phyloP scores from a whole-genome alignment of 2,329 filamentous ascomycete species.

The Epichloe sp. region DNA sequence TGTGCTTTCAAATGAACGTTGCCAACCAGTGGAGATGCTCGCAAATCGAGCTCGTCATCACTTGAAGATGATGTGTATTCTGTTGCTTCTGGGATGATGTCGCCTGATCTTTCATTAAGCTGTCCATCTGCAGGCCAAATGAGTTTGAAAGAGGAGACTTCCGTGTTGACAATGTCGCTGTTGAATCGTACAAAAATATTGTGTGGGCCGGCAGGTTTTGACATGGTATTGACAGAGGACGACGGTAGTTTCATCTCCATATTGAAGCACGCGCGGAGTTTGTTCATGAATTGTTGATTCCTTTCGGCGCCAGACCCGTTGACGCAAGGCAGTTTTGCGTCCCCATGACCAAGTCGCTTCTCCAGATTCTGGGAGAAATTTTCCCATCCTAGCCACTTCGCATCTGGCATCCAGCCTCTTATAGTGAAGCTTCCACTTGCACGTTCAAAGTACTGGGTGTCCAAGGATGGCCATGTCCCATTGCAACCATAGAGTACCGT shows the following conservation, averaged over 20 bases:
- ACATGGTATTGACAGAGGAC: slow-evolving; percentile 12
- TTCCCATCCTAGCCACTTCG: slow-evolving; percentile 22
- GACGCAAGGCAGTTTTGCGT: background rate
- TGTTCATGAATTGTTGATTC: slow-evolving; percentile 13
- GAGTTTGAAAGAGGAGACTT: background rate
- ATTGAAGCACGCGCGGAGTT: slow-evolving; percentile 26
- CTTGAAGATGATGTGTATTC: slow-evolving; percentile 5
- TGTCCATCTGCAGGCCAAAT: slow-evolving; percentile 16
- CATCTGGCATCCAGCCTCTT: slow-evolving; percentile 30
- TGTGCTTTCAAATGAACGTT: background rate
- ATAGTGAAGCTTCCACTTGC: slow-evolving; percentile 27
- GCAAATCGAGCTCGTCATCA: slow-evolving; percentile 7
- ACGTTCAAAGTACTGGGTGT: slow-evolving; percentile 22
- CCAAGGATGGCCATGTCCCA: slow-evolving; percentile 20
- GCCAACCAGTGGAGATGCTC: background rate
- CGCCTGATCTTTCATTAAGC: slow-evolving; percentile 8
- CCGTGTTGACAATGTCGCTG: slow-evolving; percentile 5
- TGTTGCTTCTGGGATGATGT: background rate
- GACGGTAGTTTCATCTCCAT: slow-evolving; percentile 31
- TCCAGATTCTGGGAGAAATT: slow-evolving; percentile 17
- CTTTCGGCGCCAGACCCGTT: slow-evolving; percentile 4
- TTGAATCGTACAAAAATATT: slow-evolving; percentile 20
- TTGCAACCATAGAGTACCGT: slow-evolving; percentile 13
- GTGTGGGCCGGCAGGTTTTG: slow-evolving; percentile 16
- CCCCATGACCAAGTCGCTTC: slow-evolving; percentile 7